Evolutionary conservation across 208 protist genomes (phyloP).

Genomic region (Trichomonas gallinae): DNA sequence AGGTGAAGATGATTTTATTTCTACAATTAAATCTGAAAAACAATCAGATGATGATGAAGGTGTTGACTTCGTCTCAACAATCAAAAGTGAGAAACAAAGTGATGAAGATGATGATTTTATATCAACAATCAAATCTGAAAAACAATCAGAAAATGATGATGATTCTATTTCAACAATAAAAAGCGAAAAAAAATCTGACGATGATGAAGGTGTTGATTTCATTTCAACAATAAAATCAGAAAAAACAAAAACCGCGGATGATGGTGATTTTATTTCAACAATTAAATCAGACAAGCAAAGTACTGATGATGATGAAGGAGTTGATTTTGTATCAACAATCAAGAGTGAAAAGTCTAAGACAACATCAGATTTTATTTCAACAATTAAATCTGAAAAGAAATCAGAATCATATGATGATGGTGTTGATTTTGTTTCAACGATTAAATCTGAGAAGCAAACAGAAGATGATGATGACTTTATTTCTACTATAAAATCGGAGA

Average conservation of each 20-base stretch:
- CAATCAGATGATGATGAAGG: background rate
- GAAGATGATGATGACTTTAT: background rate
- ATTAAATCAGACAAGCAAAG: background rate
- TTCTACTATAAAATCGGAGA: background rate
- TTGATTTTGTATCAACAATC: background rate
- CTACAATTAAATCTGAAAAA: background rate
- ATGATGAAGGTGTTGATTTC: background rate
- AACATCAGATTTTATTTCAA: background rate
- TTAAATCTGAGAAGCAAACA: background rate
- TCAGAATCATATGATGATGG: no score
- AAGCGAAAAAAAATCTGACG: background rate
- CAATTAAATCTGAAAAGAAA: background rate
- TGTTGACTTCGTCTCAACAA: background rate
- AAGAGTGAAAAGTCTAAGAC: no score
- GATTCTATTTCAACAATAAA: background rate
- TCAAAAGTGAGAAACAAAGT: background rate
- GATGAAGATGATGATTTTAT: background rate
- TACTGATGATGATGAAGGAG: background rate
- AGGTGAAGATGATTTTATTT: background rate
- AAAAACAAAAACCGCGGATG: background rate
- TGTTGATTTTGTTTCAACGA: background rate
- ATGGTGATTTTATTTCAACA: background rate
- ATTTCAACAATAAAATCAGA: background rate
- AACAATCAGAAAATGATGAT: background rate
- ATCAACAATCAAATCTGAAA: background rate